Conservation (phyloP, 2,329 filamentous ascomycete genomes). For the Arthroderma sp. region DNA sequence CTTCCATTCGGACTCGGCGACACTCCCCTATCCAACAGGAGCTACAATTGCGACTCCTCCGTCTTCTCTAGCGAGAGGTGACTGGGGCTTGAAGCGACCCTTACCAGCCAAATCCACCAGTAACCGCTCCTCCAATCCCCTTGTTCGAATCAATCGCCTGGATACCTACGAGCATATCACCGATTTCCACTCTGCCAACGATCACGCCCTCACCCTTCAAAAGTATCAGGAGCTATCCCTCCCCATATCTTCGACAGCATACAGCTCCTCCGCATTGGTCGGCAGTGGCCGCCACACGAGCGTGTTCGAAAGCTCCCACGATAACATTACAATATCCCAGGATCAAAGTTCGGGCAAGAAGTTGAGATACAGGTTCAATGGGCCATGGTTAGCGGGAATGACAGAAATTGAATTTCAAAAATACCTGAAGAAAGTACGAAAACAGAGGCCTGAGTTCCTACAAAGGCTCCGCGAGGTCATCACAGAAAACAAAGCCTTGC, state of each 20-base stretch:
- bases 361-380: constrained; percentile 45
- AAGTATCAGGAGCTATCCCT: constrained; percentile 80
- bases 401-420: constrained; percentile 43
- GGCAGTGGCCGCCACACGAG: constrained; percentile 12
- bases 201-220: constrained; percentile 65
- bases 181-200: constrained; percentile 71
- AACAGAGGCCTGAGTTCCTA: constrained; percentile 30
- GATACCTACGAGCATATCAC: constrained; percentile 82
- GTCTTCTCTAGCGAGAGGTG: constrained; percentile 60
- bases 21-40: constrained; percentile 64
- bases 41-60: constrained; percentile 69
- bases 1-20: constrained; percentile 55
- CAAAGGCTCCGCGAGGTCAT: constrained; percentile 27
- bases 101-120: constrained; percentile 66
- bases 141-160: constrained; percentile 63
- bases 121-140: constrained; percentile 55
- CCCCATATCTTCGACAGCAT: constrained; percentile 43
- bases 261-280: background rate
- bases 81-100: constrained; percentile 86
- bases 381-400: constrained; percentile 48
- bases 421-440: constrained; percentile 38
- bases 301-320: constrained; percentile 23
- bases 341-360: constrained; percentile 20
- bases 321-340: constrained; percentile 14
- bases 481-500: constrained; percentile 24